Evolutionary conservation across 1,139 yeast species (phyloP).

Genomic region (Magnusiomyces fungicola): DNA sequence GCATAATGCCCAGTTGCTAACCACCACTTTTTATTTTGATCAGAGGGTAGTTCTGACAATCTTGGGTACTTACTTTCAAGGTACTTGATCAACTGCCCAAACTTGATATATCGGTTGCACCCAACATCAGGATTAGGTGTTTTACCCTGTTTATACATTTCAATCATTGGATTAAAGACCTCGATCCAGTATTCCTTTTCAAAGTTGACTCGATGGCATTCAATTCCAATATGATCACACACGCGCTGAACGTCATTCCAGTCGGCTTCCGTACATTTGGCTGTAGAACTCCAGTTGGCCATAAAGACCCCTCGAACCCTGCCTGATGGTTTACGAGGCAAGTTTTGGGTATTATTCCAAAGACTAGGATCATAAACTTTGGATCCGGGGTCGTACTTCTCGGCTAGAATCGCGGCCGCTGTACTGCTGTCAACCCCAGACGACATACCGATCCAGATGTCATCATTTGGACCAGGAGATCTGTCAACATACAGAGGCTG

Average conservation of each 20-base stretch:
- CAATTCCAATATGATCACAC: conserved; percentile 52
- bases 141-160: conserved; percentile 56
- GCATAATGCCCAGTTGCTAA: conserved; percentile 94
- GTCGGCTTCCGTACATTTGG: conserved; percentile 74
- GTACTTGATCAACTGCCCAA: conserved; percentile 64
- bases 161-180: conserved; percentile 89
- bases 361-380: neutral
- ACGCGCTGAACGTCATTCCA: conserved; percentile 78
- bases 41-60: too few relatives aligned
- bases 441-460: conserved; percentile 82
- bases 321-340: conserved; percentile 20
- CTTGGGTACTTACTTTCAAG: conserved; percentile 36
- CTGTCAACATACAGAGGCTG: neutral
- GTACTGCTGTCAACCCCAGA: conserved; percentile 96
- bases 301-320: conserved; percentile 77
- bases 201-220: conserved; percentile 71
- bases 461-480: conserved; percentile 37
- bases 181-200: conserved; percentile 89
- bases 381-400: conserved; percentile 27
- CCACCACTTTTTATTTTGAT: conserved; percentile 57
- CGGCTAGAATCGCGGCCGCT: conserved; percentile 64
- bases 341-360: neutral
- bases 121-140: conserved; percentile 96
- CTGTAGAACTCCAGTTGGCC: conserved; percentile 81
- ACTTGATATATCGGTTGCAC: conserved; percentile 79